phyloP scores from a whole-genome alignment of 352 stramenopile genomes.

The Phytophthora niederhauseri region DNA sequence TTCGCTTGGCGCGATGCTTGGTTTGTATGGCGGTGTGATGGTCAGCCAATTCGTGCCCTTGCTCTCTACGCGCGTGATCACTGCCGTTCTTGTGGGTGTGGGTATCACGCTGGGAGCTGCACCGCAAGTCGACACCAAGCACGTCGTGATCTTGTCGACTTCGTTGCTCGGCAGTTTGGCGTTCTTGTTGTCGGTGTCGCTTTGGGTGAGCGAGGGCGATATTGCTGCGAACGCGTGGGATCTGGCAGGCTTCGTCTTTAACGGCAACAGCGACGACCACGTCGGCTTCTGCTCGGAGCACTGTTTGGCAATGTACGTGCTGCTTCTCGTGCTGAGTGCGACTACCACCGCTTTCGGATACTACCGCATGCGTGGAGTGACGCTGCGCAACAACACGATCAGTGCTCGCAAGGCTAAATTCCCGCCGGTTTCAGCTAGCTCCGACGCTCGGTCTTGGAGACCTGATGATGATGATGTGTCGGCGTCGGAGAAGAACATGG shows the following conservation, averaged over 20 bases:
- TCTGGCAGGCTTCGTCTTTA: conserved; percentile 72
- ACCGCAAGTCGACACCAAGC: conserved; percentile 49
- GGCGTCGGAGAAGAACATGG: conserved; percentile 45
- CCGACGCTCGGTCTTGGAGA: conserved; percentile 75
- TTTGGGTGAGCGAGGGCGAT: conserved; percentile 67
- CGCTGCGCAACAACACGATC: conserved; percentile 35
- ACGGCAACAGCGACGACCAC: conserved; percentile 46
- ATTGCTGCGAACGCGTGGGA: conserved; percentile 70
- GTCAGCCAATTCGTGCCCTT: conserved; percentile 74
- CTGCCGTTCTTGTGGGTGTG: conserved; percentile 43
- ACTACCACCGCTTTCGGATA: conserved; percentile 55
- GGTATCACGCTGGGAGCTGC: conserved; percentile 53
- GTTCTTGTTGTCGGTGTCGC: conserved; percentile 75
- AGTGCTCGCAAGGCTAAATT: conserved; percentile 48
- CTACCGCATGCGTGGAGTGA: conserved; percentile 41
- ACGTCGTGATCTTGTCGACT: conserved; percentile 72
- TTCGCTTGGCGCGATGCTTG: conserved; percentile 68
- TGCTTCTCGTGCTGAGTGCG: conserved; percentile 51
- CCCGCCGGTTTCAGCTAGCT: conserved; percentile 73
- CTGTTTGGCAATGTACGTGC: conserved; percentile 65
- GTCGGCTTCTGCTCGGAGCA: conserved; percentile 64
- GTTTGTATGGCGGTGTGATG: conserved; percentile 66
- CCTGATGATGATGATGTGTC: conserved; percentile 39
- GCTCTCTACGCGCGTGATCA: conserved; percentile 63
- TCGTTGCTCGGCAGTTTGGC: conserved; percentile 66